Evolutionary conservation across 1,284 basidiomycete species (phyloP), one percentile per base, ranked within the genome.

Genomic region (Hymenochaete sp.): DNA sequence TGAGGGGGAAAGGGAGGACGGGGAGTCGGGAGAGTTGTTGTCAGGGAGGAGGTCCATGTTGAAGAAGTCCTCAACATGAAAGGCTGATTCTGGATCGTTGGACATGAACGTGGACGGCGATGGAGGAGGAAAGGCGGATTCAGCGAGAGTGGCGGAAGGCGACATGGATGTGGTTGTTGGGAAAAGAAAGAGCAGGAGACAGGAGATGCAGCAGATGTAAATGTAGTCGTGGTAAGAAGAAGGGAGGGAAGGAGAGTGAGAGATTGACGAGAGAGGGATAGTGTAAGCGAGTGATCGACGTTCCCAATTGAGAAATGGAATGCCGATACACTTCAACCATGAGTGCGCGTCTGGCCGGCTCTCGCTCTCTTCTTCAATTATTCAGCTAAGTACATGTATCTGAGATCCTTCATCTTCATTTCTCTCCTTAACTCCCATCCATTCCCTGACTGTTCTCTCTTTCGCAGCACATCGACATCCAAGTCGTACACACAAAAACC

Each of bases 31-130:
- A 33, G 57, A 56, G 6, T 62, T 51, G 29, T 57, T 55, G 31
- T 53, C 51, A 21, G 38, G 44, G 38, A 67, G 59, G 14, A 70
- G 59, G 47, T 73, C 71, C 57, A 75, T 59, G 53, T 75, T 71
- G 62, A 73, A 66, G 52, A 72, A 72, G 51, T 73, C 71, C 54
- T 75, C 72, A 48, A 72, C 38, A 32, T 48, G 29, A 42, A 49
- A 42, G 24, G 35, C 22, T 32, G 19, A 31, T n/a, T n/a, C 11
- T 4, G 39, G 39, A 19, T 41, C 32, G 39, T 41, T 29, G 14
- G 18, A 35, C 43, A 44, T 44, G 36, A 38, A n/a, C 14, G 6
- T 18, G 7, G 51, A 43, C 49, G 44, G 38, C 21, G 25, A 50
- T 28, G 42, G 49, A 29, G 16, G 49, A 26, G 33, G 41, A 42